These are phyloP conservation scores for Suillus variegatus DNA, from an alignment of 768 basidiomycete species.

Conservation along the genomic window DNA sequence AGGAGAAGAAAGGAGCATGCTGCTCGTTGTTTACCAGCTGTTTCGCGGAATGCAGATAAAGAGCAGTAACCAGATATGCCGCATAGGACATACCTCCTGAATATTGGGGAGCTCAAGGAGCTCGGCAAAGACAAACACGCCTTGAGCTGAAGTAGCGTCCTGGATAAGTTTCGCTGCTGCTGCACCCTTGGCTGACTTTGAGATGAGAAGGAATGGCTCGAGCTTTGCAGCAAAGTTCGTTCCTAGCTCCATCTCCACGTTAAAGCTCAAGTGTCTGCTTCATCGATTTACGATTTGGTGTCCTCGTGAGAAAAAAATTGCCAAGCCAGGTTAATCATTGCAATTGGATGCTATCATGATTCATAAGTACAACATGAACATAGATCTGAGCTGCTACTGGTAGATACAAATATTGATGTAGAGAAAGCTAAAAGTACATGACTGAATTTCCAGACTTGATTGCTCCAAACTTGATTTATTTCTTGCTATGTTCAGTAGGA, in stretches of 20 bases:
- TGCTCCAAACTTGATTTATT: background rate
- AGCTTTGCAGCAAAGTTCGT: conserved; percentile 66
- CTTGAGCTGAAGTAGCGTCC: conserved; percentile 86
- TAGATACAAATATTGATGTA: background rate
- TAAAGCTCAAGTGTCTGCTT: background rate
- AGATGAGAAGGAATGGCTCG: conserved; percentile 91
- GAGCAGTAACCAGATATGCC: background rate
- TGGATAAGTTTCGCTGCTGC: conserved; percentile 87
- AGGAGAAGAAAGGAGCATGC: conserved; percentile 55
- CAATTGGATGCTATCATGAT: too few species aligned
- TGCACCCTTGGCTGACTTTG: conserved; percentile 88
- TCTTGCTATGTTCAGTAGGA: background rate
- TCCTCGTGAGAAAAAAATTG: background rate
- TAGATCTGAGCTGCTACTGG: background rate
- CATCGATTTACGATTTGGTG: background rate
- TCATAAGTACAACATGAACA: too few species aligned
- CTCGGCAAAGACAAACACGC: conserved; percentile 92
- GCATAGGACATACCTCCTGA: conserved; percentile 61
- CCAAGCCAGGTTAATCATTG: too few species aligned
- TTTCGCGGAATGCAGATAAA: conserved; percentile 5
- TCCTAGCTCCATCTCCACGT: conserved; percentile 56
- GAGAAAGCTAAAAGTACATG: background rate
- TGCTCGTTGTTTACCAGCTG: conserved; percentile 73
- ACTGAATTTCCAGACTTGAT: background rate
- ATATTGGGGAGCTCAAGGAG: conserved; percentile 81